These are phyloP conservation scores for Pulveroboletus sp. DNA, from an alignment of 768 basidiomycete species.

Conservation along the genomic window DNA sequence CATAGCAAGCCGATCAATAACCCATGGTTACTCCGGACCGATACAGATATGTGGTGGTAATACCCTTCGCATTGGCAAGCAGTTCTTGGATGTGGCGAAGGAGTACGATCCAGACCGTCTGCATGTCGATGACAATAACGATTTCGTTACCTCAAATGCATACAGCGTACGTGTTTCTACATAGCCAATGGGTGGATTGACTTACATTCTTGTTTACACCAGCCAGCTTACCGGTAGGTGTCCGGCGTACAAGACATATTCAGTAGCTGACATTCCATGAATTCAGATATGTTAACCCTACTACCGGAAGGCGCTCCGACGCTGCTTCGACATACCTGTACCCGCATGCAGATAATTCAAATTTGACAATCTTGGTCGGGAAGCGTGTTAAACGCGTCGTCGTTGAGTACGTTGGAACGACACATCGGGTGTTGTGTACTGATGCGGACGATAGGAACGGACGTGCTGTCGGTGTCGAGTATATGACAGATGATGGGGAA, in stretches of 20 bases:
- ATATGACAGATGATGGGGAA: conserved; percentile 18
- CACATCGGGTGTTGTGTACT: background rate
- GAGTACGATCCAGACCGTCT: conserved; percentile 47
- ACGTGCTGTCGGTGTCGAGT: conserved; percentile 39
- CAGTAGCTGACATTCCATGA: background rate
- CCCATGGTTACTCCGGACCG: conserved; percentile 38
- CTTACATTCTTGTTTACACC: background rate
- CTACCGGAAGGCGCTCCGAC: conserved; percentile 35
- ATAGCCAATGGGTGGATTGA: background rate
- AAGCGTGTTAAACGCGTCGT: conserved; percentile 35
- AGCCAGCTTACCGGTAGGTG: conserved; percentile 21
- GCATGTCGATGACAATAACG: conserved; percentile 46
- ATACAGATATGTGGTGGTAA: conserved; percentile 20
- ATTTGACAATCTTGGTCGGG: conserved; percentile 32
- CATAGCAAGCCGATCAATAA: conserved; percentile 24
- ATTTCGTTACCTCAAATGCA: conserved; percentile 31
- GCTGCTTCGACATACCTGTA: conserved; percentile 38
- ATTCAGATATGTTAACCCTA: conserved; percentile 53
- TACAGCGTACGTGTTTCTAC: conserved; percentile 22
- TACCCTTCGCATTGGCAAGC: conserved; percentile 24
- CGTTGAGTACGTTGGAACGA: conserved; percentile 30
- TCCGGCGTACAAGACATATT: background rate
- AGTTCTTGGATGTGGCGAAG: conserved; percentile 46
- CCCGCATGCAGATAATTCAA: conserved; percentile 26
- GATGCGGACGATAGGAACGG: conserved; percentile 22